Evolutionary conservation across 768 basidiomycete species (phyloP).

Genomic region (Neoboletus subvelutipes): DNA sequence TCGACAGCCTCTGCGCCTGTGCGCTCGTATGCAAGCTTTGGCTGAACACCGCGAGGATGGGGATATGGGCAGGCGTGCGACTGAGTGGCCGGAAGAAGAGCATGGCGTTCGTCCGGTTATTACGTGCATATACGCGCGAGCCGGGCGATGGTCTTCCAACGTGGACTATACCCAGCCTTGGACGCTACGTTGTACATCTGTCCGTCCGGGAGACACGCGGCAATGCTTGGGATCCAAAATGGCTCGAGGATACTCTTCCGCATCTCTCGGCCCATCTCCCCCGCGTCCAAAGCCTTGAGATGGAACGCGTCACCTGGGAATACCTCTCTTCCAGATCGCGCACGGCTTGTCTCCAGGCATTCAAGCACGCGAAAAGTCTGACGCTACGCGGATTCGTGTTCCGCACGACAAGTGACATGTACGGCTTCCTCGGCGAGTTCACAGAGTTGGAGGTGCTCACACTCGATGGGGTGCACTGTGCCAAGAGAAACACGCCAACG

Average conservation of each 20-base stretch:
- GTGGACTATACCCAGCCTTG: slow-evolving; percentile 50
- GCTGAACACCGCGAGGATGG: slow-evolving; percentile 24
- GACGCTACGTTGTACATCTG: slow-evolving; percentile 47
- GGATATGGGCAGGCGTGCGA: slow-evolving; percentile 27
- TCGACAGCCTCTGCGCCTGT: slow-evolving; percentile 24
- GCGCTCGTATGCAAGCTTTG: slow-evolving; percentile 34
- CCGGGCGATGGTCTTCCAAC: slow-evolving; percentile 27
- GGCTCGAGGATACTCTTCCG: slow-evolving; percentile 32
- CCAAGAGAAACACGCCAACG: slow-evolving; percentile 14
- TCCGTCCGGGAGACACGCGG: slow-evolving; percentile 33
- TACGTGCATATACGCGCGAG: slow-evolving; percentile 17
- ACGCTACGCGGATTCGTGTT: slow-evolving; percentile 27
- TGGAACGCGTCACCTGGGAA: slow-evolving; percentile 35
- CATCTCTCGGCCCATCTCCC: slow-evolving; percentile 21
- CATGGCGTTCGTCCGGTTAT: slow-evolving; percentile 19
- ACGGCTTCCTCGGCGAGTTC: slow-evolving; percentile 28
- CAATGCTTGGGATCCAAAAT: slow-evolving; percentile 33
- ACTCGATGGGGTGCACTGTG: slow-evolving; percentile 31
- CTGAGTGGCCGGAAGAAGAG: slow-evolving; percentile 19
- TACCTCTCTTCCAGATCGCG: slow-evolving; percentile 31
- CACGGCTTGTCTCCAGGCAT: slow-evolving; percentile 23
- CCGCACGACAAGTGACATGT: slow-evolving; percentile 29
- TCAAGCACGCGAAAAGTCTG: slow-evolving; percentile 23
- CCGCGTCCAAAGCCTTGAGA: slow-evolving; percentile 24
- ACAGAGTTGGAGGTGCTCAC: slow-evolving; percentile 26